These are phyloP conservation scores for Coriolopsis trogii DNA, from an alignment of 1,284 basidiomycete genomes.

Conservation along the genomic window DNA sequence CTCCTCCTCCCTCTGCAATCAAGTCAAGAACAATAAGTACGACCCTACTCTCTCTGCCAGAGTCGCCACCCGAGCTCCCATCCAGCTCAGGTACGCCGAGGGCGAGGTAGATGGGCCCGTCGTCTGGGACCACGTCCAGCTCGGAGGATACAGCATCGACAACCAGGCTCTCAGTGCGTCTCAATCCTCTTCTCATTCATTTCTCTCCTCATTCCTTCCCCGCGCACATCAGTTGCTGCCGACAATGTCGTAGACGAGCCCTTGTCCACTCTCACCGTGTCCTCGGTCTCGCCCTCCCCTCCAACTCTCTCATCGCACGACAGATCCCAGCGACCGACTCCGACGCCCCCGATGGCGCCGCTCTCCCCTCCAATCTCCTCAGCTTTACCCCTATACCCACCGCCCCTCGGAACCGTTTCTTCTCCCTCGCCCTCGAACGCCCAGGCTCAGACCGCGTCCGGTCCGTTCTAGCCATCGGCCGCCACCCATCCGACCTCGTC, in stretches of 20 bases:
- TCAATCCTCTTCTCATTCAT: neutral
- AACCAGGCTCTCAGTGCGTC: constrained; percentile 66
- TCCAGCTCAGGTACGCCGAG: constrained; percentile 58
- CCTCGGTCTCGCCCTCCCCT: constrained; percentile 72
- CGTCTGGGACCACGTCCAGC: constrained; percentile 61
- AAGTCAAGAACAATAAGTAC: constrained; percentile 48
- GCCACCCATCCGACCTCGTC: constrained; percentile 57
- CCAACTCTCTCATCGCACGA: constrained; percentile 60
- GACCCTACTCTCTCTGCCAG: constrained; percentile 54
- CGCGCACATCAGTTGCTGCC: constrained; percentile 58
- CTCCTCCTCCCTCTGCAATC: constrained; percentile 48
- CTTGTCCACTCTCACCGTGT: constrained; percentile 55
- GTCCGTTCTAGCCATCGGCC: constrained; percentile 65
- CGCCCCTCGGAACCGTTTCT: constrained; percentile 61
- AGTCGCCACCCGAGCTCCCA: constrained; percentile 40
- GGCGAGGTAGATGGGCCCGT: constrained; percentile 62
- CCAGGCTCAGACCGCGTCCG: constrained; percentile 60
- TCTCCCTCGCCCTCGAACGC: constrained; percentile 67
- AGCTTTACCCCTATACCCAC: constrained; percentile 52
- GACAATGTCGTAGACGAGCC: constrained; percentile 53
- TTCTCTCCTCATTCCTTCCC: neutral
- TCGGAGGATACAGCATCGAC: constrained; percentile 61
- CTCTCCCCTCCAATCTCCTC: constrained; percentile 67
- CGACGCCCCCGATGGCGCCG: constrained; percentile 61
- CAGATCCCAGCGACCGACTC: constrained; percentile 47